These are phyloP conservation scores for Kuraishia hungarica DNA, from an alignment of 805 yeast species.

Conservation along the genomic window DNA sequence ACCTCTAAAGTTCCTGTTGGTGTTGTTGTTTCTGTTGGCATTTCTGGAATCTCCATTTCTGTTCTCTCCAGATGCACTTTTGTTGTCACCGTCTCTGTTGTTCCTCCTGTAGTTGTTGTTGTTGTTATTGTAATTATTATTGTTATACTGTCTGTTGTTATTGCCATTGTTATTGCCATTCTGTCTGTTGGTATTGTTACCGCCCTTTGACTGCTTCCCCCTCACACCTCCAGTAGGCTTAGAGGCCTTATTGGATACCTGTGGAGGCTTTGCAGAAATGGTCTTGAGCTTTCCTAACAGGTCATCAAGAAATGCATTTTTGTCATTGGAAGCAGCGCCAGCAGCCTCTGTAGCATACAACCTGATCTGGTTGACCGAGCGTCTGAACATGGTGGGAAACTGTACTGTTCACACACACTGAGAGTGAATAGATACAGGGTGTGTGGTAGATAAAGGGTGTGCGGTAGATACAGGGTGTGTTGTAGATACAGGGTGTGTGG, in stretches of 20 bases:
- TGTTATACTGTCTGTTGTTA: not conserved
- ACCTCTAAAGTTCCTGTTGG: not conserved
- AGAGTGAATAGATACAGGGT: too few relatives aligned
- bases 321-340: slow-evolving; percentile 8
- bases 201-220: not conserved
- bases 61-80: not conserved
- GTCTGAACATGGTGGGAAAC: slow-evolving; percentile 3
- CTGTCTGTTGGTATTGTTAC: not conserved
- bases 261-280: slow-evolving; percentile 5
- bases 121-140: too few relatives aligned
- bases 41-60: not conserved
- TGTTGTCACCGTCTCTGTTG: not conserved
- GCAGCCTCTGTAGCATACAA: slow-evolving; percentile 13
- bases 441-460: too few relatives aligned
- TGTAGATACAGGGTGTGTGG: too few relatives aligned
- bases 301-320: slow-evolving; percentile 4
- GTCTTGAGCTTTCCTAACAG: slow-evolving; percentile 9
- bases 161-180: not conserved
- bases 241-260: not conserved
- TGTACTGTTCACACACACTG: too few relatives aligned
- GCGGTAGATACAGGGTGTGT: too few relatives aligned
- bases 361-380: slow-evolving; percentile 4
- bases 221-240: not conserved
- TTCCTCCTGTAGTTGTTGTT: not conserved
- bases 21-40: not conserved